Conservation (phyloP, 805 yeast genomes). For the Torulaspora microellipsoides region DNA sequence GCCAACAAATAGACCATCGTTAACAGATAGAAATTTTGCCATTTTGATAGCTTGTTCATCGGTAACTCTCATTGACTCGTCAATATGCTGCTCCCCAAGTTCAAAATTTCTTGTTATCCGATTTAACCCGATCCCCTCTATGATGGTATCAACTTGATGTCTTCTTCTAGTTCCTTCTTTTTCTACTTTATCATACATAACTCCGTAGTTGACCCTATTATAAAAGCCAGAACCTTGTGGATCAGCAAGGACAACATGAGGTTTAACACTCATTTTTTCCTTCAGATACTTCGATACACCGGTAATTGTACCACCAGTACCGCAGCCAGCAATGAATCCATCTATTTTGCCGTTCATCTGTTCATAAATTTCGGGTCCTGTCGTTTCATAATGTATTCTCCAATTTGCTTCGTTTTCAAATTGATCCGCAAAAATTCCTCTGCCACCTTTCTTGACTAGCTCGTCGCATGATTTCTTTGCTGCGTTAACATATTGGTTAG, state of each 20-base stretch:
- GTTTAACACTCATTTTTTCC: conserved; percentile 36
- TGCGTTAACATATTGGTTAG: conserved; percentile 84
- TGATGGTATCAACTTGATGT: conserved; percentile 92
- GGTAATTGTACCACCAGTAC: conserved; percentile 96
- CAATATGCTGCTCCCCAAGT: conserved; percentile 64
- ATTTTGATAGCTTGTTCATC: conserved; percentile 80
- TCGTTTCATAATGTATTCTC: conserved; percentile 72
- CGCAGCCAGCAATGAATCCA: conserved; percentile 84
- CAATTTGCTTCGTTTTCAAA: conserved; percentile 92
- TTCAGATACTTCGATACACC: conserved; percentile 80
- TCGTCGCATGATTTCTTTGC: conserved; percentile 66
- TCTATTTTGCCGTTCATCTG: conserved; percentile 67
- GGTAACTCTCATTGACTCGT: conserved; percentile 71
- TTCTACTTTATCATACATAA: conserved; percentile 87
- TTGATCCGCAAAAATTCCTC: conserved; percentile 89
- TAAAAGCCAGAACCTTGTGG: conserved; percentile 94
- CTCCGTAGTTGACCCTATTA: conserved; percentile 82
- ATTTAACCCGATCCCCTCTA: conserved; percentile 92
- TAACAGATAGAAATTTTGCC: conserved; percentile 77
- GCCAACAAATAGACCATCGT: conserved; percentile 90
- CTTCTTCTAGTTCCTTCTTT: conserved; percentile 90
- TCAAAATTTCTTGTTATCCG: conserved; percentile 78
- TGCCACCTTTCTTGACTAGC: conserved; percentile 34
- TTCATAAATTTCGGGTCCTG: conserved; percentile 88
- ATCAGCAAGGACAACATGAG: conserved; percentile 72